A percentile compares a stretch with the other conserved stretches of the same genome.
Evolutionary conservation across 2,329 filamentous ascomycete species (phyloP).

Genomic region (Penicillium sp.): DNA sequence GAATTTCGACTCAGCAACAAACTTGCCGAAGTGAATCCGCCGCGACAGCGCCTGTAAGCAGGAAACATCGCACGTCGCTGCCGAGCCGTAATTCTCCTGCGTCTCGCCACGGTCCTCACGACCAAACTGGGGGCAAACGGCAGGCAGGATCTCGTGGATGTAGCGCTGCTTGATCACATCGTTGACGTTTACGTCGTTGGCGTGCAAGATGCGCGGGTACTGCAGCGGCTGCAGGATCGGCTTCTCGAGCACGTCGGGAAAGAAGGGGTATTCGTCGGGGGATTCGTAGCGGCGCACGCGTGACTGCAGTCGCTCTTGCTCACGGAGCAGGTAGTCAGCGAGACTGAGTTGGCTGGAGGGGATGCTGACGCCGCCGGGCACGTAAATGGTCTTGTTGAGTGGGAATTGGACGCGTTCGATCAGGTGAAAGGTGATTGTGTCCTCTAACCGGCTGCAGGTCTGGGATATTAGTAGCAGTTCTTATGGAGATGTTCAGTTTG

Average conservation of each 20-base stretch:
- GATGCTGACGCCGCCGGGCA: conserved; percentile 73
- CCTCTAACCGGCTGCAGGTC: conserved; percentile 75
- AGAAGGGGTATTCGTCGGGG: conserved; percentile 97
- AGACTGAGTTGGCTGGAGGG: conserved; percentile 73
- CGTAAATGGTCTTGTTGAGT: conserved; percentile 84
- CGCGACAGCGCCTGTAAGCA: conserved; percentile 87
- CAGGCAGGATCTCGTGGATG: conserved; percentile 76
- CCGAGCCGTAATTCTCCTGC: conserved; percentile 92
- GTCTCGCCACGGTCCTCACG: conserved; percentile 76
- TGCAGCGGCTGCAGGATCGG: conserved; percentile 83
- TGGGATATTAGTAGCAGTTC: conserved; percentile 10
- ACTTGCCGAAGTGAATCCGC: conserved; percentile 96
- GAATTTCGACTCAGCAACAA: conserved; percentile 96
- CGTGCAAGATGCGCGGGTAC: conserved; percentile 84
- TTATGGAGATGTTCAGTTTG: neutral
- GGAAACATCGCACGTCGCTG: conserved; percentile 85
- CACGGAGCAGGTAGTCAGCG: conserved; percentile 87
- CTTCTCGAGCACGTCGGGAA: conserved; percentile 72
- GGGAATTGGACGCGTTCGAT: conserved; percentile 99
- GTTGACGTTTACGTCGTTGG: conserved; percentile 90
- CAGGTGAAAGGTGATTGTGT: conserved; percentile 94
- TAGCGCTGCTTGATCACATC: conserved; percentile 82
- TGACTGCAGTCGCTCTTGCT: conserved; percentile 89
- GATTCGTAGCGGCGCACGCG: conserved; percentile 92
- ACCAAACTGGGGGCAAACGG: conserved; percentile 73